Conservation (phyloP, 2,329 filamentous ascomycete species). For the Phyllosticta citribraziliensis region DNA sequence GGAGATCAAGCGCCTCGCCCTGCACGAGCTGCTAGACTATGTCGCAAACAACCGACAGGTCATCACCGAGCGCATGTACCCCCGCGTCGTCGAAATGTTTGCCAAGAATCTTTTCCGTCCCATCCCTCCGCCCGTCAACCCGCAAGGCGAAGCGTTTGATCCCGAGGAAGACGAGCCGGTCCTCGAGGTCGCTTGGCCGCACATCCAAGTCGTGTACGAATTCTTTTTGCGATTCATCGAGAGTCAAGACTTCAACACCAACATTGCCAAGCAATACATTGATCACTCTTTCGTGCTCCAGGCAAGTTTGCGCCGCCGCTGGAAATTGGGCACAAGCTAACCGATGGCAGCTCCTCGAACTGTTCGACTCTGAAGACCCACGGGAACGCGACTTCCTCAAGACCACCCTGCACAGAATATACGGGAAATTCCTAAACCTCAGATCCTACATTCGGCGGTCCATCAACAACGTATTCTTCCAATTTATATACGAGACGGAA, state of each 20-base stretch:
- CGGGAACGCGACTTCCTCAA: conserved; percentile 95
- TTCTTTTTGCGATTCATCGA: conserved; percentile 99
- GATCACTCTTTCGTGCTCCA: conserved; percentile 95
- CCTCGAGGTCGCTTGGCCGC: conserved; percentile 95
- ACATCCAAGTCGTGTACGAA: conserved; percentile 98
- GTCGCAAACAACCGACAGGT: conserved; percentile 97
- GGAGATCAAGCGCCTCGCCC: conserved; percentile 92
- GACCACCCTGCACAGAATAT: conserved; percentile 94
- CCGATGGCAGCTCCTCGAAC: conserved; percentile 63
- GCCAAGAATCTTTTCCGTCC: conserved; percentile 96
- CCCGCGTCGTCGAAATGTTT: conserved; percentile 97
- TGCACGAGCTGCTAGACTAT: conserved; percentile 95
- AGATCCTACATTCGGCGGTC: conserved; percentile 94
- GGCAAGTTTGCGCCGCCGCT: conserved; percentile 28
- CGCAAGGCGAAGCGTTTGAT: conserved; percentile 95
- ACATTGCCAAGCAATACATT: conserved; percentile 97
- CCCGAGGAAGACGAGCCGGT: conserved; percentile 98
- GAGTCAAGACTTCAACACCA: conserved; percentile 99
- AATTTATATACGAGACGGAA: conserved; percentile 98
- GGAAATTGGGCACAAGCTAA: background rate
- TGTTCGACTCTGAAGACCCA: conserved; percentile 97
- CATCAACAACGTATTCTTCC: conserved; percentile 99
- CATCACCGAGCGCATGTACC: conserved; percentile 98
- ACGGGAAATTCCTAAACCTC: conserved; percentile 96
- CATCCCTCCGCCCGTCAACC: conserved; percentile 93